phyloP scores from a whole-genome alignment of 768 basidiomycete genomes.

The Chalciporus pseudorubinellus region DNA sequence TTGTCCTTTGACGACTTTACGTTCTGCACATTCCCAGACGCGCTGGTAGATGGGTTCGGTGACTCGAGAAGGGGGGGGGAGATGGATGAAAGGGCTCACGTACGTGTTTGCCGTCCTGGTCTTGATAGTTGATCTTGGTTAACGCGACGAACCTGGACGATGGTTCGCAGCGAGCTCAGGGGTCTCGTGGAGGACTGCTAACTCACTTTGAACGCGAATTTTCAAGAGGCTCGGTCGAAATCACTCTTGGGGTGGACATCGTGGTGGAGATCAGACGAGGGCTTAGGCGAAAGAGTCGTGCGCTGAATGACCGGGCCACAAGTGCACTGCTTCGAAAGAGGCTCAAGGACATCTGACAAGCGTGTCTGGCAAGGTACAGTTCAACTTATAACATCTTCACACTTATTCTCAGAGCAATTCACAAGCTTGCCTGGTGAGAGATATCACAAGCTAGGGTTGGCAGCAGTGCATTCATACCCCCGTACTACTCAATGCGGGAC shows the following conservation, averaged over 20 bases:
- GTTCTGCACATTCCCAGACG: conserved; percentile 86
- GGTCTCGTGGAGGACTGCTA: not conserved
- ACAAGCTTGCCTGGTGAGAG: too few species aligned
- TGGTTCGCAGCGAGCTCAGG: not conserved
- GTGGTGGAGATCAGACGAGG: conserved; percentile 5
- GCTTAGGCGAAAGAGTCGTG: not conserved
- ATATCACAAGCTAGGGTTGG: too few species aligned
- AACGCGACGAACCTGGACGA: conserved; percentile 74
- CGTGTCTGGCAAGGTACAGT: too few species aligned
- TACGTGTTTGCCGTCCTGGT: conserved; percentile 75
- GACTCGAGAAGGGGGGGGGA: not conserved
- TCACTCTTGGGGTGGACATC: conserved; percentile 48
- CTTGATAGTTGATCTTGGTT: conserved; percentile 77
- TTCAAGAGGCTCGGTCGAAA: conserved; percentile 51
- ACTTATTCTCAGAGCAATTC: too few species aligned
- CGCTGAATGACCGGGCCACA: not conserved
- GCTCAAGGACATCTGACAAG: not conserved
- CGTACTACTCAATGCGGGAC: too few species aligned
- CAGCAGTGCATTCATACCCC: too few species aligned
- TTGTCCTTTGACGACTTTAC: conserved; percentile 76
- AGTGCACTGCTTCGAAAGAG: conserved; percentile 2
- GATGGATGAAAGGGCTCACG: not conserved
- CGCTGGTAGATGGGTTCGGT: conserved; percentile 43
- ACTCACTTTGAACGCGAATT: conserved; percentile 58
- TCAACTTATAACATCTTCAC: too few species aligned